Evolutionary conservation across 2,329 filamentous ascomycete genomes (phyloP).

Genomic region (Aureobasidium sp.): DNA sequence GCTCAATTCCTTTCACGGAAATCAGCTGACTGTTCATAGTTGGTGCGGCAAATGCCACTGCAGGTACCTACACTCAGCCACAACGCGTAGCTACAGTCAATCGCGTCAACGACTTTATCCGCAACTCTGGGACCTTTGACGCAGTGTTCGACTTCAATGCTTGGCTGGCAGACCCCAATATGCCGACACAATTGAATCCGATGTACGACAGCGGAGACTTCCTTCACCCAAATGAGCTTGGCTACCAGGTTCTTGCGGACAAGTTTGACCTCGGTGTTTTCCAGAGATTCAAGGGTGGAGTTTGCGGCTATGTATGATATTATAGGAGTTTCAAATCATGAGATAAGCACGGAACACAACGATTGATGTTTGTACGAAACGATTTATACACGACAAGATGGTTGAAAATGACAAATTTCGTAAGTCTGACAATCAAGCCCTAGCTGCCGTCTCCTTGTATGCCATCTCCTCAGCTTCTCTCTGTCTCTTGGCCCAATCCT

Average conservation of each 20-base stretch:
- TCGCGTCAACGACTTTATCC: constrained; percentile 55
- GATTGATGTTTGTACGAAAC: too few species aligned
- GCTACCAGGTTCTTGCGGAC: constrained; percentile 54
- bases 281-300: constrained; percentile 23
- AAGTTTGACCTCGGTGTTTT: constrained; percentile 53
- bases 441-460: background rate
- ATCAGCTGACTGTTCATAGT: constrained; percentile 32
- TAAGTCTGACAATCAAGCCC: background rate
- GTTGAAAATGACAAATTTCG: too few species aligned
- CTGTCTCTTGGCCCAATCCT: constrained; percentile 25
- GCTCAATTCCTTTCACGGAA: background rate
- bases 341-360: too few species aligned
- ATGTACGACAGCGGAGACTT: constrained; percentile 57
- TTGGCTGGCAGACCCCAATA: constrained; percentile 47
- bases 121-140: constrained; percentile 50
- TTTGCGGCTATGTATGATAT: constrained; percentile 17
- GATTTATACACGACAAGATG: too few species aligned
- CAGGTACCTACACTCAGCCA: constrained; percentile 49
- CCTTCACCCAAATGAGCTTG: constrained; percentile 54
- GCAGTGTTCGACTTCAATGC: constrained; percentile 56
- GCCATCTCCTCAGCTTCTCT: background rate
- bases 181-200: constrained; percentile 42
- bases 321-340: too few species aligned
- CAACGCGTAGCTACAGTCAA: constrained; percentile 50
- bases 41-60: constrained; percentile 33